A percentile compares a stretch with the other conserved stretches of the same genome.
Evolutionary conservation across 2,329 filamentous ascomycete species (phyloP).

Genomic region (Cladosporium sp.): DNA sequence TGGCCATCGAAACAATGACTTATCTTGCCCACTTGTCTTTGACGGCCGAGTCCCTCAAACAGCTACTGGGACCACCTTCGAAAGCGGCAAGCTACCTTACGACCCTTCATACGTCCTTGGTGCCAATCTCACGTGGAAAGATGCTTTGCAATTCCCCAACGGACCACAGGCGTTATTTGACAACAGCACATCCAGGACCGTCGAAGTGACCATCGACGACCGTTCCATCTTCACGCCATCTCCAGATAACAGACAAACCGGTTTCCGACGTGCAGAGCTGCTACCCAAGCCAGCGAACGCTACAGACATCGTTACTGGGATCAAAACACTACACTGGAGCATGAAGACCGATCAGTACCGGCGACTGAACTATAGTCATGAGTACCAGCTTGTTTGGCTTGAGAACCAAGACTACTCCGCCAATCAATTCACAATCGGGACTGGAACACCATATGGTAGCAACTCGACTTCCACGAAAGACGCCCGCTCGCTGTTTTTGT

Average conservation of each 20-base stretch:
- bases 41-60: constrained; percentile 45
- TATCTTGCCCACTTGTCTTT: constrained; percentile 4
- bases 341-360: constrained; percentile 50
- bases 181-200: constrained; percentile 34
- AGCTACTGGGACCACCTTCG: constrained; percentile 39
- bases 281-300: constrained; percentile 50
- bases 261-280: constrained; percentile 59
- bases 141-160: constrained; percentile 48
- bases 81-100: constrained; percentile 42
- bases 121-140: constrained; percentile 48
- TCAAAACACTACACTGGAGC: constrained; percentile 61
- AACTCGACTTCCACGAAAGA: constrained; percentile 35
- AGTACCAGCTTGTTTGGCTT: constrained; percentile 56
- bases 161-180: constrained; percentile 46
- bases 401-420: constrained; percentile 46
- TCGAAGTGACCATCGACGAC: constrained; percentile 56
- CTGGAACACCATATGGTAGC: constrained; percentile 36
- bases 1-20: not conserved
- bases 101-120: constrained; percentile 53
- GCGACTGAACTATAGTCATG: constrained; percentile 56
- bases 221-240: constrained; percentile 55
- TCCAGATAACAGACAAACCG: constrained; percentile 57
- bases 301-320: constrained; percentile 49
- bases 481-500: constrained; percentile 23
- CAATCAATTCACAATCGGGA: constrained; percentile 45